These are phyloP conservation scores for Colletotrichum horii DNA, from an alignment of 2,329 filamentous ascomycete species.

Conservation along the genomic window DNA sequence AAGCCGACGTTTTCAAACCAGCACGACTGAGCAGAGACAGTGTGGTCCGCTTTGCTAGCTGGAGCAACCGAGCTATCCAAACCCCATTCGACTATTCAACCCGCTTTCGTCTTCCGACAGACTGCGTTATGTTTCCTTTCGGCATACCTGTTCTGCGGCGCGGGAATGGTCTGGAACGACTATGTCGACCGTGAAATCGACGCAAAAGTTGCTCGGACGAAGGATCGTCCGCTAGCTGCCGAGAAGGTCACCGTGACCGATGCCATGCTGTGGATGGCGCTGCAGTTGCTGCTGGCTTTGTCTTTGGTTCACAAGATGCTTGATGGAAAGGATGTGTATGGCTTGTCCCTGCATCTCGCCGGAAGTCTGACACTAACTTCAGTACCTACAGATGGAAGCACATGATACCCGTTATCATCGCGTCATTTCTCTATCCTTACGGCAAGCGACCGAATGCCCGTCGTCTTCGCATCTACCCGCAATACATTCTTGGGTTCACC, in stretches of 20 bases:
- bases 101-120: constrained; percentile 26
- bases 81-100: not conserved
- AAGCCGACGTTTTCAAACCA: too few species aligned
- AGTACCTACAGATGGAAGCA: constrained; percentile 25
- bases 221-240: constrained; percentile 29
- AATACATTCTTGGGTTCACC: constrained; percentile 28
- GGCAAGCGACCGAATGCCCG: constrained; percentile 25
- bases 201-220: constrained; percentile 30
- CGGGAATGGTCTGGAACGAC: constrained; percentile 35
- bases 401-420: constrained; percentile 22
- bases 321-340: constrained; percentile 15
- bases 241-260: constrained; percentile 26
- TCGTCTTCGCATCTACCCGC: constrained; percentile 25
- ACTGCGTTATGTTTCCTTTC: constrained; percentile 26
- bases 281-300: constrained; percentile 12
- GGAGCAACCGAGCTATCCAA: constrained; percentile 12
- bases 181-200: constrained; percentile 33
- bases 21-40: not conserved
- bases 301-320: constrained; percentile 14
- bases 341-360: not conserved
- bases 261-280: constrained; percentile 23
- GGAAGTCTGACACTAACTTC: not conserved
- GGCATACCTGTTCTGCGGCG: constrained; percentile 30
- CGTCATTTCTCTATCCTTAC: constrained; percentile 26
- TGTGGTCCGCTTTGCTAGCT: constrained; percentile 16